These are phyloP conservation scores for Mortierella sp. DNA, from an alignment of 371 early-diverging fungal species.

Conservation along the genomic window DNA sequence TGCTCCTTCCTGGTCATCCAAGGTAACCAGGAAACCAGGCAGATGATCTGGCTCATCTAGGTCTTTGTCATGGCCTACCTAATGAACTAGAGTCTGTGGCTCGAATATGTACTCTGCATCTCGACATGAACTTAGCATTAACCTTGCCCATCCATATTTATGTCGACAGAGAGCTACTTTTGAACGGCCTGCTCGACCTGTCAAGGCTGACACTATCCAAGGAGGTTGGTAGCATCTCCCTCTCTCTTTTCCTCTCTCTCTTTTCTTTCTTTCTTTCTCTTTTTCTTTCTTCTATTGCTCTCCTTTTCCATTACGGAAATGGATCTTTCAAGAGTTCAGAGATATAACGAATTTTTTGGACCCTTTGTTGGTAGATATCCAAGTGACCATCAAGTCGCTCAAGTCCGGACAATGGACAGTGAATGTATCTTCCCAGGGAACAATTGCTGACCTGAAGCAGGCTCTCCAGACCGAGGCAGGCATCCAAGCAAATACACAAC, in stretches of 20 bases:
- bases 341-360: no score
- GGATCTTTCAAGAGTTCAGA: no score
- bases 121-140: no score
- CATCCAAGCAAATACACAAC: slow-evolving; percentile 53
- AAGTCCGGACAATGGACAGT: slow-evolving; percentile 51
- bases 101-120: no score
- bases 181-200: slow-evolving; percentile 34
- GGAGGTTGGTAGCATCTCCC: slow-evolving; percentile 20
- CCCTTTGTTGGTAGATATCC: slow-evolving; percentile 22
- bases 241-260: no score
- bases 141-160: no score
- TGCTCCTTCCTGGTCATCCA: slow-evolving; percentile 48
- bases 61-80: background rate
- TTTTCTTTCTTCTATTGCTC: no score
- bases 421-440: slow-evolving; percentile 40
- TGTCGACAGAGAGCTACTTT: slow-evolving; percentile 37
- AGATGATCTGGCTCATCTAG: background rate
- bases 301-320: no score
- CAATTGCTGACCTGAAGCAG: slow-evolving; percentile 34
- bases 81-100: no score
- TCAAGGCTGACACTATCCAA: slow-evolving; percentile 24
- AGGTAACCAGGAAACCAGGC: slow-evolving; percentile 19
- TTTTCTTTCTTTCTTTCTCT: no score
- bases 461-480: slow-evolving; percentile 32
- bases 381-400: slow-evolving; percentile 52